Percentiles rank a stretch among this genome's conserved stretches.
phyloP scores from a whole-genome alignment of 148 eudicot species.

The Rhododendron molle region DNA sequence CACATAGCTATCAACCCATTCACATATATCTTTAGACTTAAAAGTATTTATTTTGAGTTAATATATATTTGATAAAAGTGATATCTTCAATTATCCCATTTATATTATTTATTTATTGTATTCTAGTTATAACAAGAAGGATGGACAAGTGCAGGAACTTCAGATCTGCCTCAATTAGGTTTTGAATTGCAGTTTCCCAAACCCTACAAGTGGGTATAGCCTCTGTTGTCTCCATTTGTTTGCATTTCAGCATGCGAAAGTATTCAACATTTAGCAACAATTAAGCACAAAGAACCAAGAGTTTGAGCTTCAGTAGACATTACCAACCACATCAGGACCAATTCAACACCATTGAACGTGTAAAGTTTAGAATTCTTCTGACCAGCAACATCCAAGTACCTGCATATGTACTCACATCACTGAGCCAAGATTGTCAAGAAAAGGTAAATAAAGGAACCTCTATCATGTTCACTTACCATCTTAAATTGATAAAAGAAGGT shows the following conservation, averaged over 20 bases:
- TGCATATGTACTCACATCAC: conserved; percentile 23
- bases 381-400: conserved; percentile 84
- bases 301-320: conserved; percentile 5
- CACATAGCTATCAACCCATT: no score
- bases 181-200: not conserved
- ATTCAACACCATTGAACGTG: conserved; percentile 63
- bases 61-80: not conserved
- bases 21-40: not conserved
- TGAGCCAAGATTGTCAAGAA: not conserved
- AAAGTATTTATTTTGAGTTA: not conserved
- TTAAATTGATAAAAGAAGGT: conserved; percentile 46
- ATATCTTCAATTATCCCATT: not conserved
- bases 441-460: not conserved
- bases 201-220: not conserved
- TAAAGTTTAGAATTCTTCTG: conserved; percentile 72
- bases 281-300: not conserved
- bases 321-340: conserved; percentile 95
- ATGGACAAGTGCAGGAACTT: not conserved
- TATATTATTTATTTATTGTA: not conserved
- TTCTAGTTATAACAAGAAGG: not conserved
- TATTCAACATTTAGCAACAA: not conserved
- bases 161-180: not conserved
- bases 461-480: conserved; percentile 55
- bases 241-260: not conserved
- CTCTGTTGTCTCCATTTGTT: not conserved